phyloP scores from a whole-genome alignment of 352 stramenopile genomes.

The Peronospora tabacina region DNA sequence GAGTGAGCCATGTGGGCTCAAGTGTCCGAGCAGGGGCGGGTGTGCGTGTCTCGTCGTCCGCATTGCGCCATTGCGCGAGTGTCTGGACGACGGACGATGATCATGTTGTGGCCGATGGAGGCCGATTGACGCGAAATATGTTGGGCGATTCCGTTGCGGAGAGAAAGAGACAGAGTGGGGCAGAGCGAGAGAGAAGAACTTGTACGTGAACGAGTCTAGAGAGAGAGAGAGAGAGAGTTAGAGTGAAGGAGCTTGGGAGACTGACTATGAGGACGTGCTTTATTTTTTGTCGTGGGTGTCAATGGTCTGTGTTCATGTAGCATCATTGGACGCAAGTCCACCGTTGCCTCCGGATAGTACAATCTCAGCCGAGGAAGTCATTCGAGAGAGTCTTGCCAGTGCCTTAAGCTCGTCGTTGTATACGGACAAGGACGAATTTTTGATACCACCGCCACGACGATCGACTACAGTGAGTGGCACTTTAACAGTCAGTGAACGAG shows the following conservation, averaged over 20 bases:
- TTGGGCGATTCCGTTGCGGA: slow-evolving; percentile 27
- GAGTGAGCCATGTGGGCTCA: slow-evolving; percentile 20
- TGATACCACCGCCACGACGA: slow-evolving; percentile 30
- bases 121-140: slow-evolving; percentile 35
- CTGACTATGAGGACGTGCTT: slow-evolving; percentile 9
- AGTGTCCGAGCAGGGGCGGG: slow-evolving; percentile 22
- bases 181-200: slow-evolving; percentile 31
- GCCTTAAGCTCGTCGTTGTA: slow-evolving; percentile 62
- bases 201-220: slow-evolving; percentile 26
- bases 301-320: slow-evolving; percentile 15
- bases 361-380: slow-evolving; percentile 82
- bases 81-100: slow-evolving; percentile 55
- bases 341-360: slow-evolving; percentile 71
- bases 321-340: slow-evolving; percentile 51
- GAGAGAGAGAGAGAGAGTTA: not conserved
- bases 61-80: slow-evolving; percentile 32
- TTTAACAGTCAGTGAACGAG: slow-evolving; percentile 22
- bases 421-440: slow-evolving; percentile 65
- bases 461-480: slow-evolving; percentile 20
- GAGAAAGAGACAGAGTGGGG: slow-evolving; percentile 21
- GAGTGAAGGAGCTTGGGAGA: not conserved
- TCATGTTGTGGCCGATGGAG: slow-evolving; percentile 19
- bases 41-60: slow-evolving; percentile 26
- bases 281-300: slow-evolving; percentile 6
- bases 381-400: slow-evolving; percentile 78